These are phyloP conservation scores for Protoeuglena noctilucae DNA, from an alignment of 139 green algal species.

Conservation along the genomic window DNA sequence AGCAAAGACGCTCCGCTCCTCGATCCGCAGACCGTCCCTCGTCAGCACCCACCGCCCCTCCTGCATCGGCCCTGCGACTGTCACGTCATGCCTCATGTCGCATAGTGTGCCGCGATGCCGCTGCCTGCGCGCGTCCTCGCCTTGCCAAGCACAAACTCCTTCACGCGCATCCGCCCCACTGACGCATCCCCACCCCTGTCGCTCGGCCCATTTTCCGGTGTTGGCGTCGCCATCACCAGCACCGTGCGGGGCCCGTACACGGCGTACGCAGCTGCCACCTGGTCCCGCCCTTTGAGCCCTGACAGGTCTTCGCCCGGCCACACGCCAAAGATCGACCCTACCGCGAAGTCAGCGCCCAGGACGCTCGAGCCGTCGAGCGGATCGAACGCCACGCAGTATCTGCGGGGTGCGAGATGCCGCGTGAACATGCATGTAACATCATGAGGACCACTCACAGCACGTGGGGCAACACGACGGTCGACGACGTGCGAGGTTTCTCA, in stretches of 20 bases:
- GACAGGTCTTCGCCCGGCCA: constrained; percentile 44
- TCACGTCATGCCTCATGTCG: not conserved
- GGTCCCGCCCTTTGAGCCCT: constrained; percentile 31
- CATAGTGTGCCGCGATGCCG: not conserved
- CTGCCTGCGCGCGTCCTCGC: not conserved
- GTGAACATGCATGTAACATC: not conserved
- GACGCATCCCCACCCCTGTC: not conserved
- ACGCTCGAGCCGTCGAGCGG: constrained; percentile 64
- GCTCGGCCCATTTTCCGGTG: not conserved
- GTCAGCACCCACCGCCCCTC: constrained; percentile 11
- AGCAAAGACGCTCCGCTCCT: constrained; percentile 28
- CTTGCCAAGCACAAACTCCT: not conserved
- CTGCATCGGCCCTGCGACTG: constrained; percentile 27
- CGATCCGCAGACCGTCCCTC: constrained; percentile 16
- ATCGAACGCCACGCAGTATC: constrained; percentile 75
- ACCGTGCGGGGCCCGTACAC: constrained; percentile 62
- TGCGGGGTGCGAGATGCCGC: not conserved
- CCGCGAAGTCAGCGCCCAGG: constrained; percentile 52
- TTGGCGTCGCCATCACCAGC: constrained; percentile 43
- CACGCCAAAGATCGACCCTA: constrained; percentile 70
- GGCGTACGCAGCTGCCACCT: constrained; percentile 50
- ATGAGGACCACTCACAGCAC: too few species aligned
- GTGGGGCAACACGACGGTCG: too few species aligned
- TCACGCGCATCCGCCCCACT: not conserved
- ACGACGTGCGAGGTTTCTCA: too few species aligned